phyloP scores from a whole-genome alignment of 306 rosid genomes.

The Mimosa pudica region DNA sequence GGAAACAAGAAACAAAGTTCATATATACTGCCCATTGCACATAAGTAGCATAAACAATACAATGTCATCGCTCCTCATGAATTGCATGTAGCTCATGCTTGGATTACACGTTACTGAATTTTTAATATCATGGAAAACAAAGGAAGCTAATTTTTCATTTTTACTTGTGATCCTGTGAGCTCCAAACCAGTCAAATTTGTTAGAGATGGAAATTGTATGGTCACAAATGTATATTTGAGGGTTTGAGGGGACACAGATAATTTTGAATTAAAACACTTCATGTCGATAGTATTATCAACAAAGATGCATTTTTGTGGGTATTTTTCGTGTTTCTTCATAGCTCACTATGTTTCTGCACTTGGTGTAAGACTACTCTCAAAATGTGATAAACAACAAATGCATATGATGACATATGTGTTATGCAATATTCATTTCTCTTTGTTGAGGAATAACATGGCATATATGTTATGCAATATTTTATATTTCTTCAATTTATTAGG shows the following conservation, averaged over 20 bases:
- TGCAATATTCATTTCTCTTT: background rate
- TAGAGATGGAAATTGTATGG: background rate
- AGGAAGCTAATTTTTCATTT: background rate
- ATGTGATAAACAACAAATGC: background rate
- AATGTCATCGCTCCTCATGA: slow-evolving; percentile 1
- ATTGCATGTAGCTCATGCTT: slow-evolving; percentile 6
- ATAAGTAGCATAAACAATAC: slow-evolving; percentile 6
- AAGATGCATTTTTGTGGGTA: background rate
- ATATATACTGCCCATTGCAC: slow-evolving; percentile 3
- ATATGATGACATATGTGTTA: background rate
- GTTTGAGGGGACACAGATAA: background rate
- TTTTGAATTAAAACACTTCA: background rate
- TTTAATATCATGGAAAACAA: background rate
- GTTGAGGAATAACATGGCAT: background rate
- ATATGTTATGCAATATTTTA: background rate
- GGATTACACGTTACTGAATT: background rate
- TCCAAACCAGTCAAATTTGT: background rate
- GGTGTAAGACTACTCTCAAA: background rate
- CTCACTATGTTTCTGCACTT: background rate
- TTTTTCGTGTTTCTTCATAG: background rate
- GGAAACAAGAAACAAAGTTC: slow-evolving; percentile 25
- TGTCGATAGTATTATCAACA: background rate
- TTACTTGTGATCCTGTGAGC: background rate
- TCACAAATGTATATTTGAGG: background rate
- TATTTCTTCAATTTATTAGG: background rate